Evolutionary conservation across 1,284 basidiomycete species (phyloP), one percentile per base, ranked within the genome.

Genomic region (Ganoderma multipileum): DNA sequence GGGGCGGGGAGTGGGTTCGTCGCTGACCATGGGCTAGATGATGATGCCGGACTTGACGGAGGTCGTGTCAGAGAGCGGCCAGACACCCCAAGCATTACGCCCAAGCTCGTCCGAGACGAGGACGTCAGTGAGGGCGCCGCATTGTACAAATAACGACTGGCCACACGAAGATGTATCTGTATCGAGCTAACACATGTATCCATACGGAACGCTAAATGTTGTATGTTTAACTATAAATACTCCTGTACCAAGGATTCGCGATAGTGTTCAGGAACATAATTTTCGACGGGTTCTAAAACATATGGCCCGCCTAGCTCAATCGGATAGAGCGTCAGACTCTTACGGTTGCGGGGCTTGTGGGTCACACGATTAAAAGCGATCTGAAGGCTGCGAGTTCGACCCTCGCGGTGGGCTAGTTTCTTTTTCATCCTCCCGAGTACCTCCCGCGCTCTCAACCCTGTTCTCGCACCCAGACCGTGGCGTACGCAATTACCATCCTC

Each of bases 361-460:
- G 33, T 20, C 54, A 58, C 30, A 55, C 50, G 55, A 90, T 90
- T 89, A 9, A n/a, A 12, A 5, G 23, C 9, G 23, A 50, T 50
- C 47, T 91, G 91, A 92, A 92, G 91, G 91, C 90, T 93, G 91
- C 91, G 90, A 92, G 92, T 93, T 93, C 91, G 91, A 92, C 90
- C 90, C 91, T 91, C 91, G 90, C 91, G 90, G 90, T 93, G 91
- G 91, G 90, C 91, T 92, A 90, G 18, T 67, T n/a, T n/a, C n/a
- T n/a, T n/a, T n/a, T n/a, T n/a, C n/a, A n/a, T n/a, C n/a, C n/a
- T n/a, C n/a, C n/a, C n/a, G n/a, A n/a, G n/a, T n/a, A n/a, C n/a
- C n/a, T n/a, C n/a, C n/a, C n/a, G n/a, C n/a, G n/a, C n/a, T n/a
- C n/a, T n/a, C n/a, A n/a, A n/a, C n/a, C n/a, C n/a, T n/a, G n/a